Percentiles rank a stretch among this genome's conserved stretches.
Conservation (phyloP, 805 yeast species). For the Lachancea dasiensis region DNA sequence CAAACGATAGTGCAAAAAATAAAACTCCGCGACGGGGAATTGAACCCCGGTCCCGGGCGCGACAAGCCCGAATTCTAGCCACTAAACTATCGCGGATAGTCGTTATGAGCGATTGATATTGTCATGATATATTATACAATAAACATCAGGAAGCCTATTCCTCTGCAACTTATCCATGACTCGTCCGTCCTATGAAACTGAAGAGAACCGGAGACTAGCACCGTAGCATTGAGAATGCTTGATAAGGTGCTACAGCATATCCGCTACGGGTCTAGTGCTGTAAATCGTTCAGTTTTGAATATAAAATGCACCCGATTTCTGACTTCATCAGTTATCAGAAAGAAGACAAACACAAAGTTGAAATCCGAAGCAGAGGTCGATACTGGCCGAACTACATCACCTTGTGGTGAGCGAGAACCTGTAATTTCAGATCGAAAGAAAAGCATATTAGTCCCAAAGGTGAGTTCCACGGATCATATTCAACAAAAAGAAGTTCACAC, state of each 20-base stretch:
- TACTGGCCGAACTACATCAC: neutral
- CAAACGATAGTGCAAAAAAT: neutral
- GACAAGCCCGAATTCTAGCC: slow-evolving; percentile 12
- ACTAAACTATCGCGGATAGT: slow-evolving; percentile 10
- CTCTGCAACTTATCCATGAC: too few species aligned
- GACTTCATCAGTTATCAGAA: too few species aligned
- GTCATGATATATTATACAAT: too few species aligned
- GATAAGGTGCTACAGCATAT: too few species aligned
- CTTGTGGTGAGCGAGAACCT: slow-evolving; percentile 1
- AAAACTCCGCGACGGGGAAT: slow-evolving; percentile 11
- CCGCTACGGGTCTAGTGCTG: too few species aligned
- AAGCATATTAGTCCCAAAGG: slow-evolving; percentile 22
- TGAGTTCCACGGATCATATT: slow-evolving; percentile 27
- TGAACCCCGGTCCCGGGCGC: slow-evolving; percentile 12
- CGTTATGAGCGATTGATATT: too few species aligned
- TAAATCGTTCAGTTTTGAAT: too few species aligned
- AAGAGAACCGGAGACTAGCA: too few species aligned
- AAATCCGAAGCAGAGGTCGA: neutral
- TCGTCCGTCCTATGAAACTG: too few species aligned
- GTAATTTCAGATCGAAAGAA: neutral
- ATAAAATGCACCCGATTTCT: too few species aligned
- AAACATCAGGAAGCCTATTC: too few species aligned
- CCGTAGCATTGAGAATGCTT: too few species aligned
- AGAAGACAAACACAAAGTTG: neutral
- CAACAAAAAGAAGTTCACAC: slow-evolving; percentile 25